phyloP scores from a whole-genome alignment of 2,329 filamentous ascomycete species.

The Sordariomycetes sp. region DNA sequence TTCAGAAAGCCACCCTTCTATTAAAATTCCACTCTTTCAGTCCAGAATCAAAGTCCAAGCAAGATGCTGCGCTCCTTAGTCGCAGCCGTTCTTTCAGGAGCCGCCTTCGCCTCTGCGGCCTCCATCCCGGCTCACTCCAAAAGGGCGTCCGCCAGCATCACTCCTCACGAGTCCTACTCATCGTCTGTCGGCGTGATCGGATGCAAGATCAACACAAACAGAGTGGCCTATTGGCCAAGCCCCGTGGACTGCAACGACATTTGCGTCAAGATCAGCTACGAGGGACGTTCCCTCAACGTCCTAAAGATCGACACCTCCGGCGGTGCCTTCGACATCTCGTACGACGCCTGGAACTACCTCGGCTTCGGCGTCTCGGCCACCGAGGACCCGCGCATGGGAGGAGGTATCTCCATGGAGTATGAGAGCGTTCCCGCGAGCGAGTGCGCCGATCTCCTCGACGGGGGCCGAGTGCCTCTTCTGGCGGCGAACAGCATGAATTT shows the following conservation, averaged over 20 bases:
- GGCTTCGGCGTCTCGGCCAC: constrained; percentile 37
- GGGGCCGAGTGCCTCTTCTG: constrained; percentile 40
- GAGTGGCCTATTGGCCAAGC: constrained; percentile 50
- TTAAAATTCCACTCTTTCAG: too few relatives aligned
- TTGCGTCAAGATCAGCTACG: constrained; percentile 43
- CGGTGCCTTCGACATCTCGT: constrained; percentile 48
- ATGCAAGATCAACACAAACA: constrained; percentile 51
- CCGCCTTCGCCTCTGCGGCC: too few relatives aligned
- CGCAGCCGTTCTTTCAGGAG: too few relatives aligned
- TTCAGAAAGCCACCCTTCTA: too few relatives aligned
- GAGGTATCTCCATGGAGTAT: constrained; percentile 40
- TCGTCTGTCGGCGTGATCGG: constrained; percentile 49
- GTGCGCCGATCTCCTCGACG: constrained; percentile 39
- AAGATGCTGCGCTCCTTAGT: too few relatives aligned
- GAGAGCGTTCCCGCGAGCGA: constrained; percentile 35
- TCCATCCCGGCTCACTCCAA: too few relatives aligned
- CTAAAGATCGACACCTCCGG: constrained; percentile 46
- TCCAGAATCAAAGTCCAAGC: too few relatives aligned
- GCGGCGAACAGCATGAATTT: constrained; percentile 50
- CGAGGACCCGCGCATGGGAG: constrained; percentile 34
- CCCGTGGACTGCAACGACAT: constrained; percentile 44
- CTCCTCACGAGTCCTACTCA: constrained; percentile 46
- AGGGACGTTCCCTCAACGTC: constrained; percentile 42
- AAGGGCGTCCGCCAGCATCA: too few relatives aligned
- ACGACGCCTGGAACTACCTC: constrained; percentile 54